Evolutionary conservation across 1,284 basidiomycete species (phyloP).

Genomic region (Papiliotrema terrestris): DNA sequence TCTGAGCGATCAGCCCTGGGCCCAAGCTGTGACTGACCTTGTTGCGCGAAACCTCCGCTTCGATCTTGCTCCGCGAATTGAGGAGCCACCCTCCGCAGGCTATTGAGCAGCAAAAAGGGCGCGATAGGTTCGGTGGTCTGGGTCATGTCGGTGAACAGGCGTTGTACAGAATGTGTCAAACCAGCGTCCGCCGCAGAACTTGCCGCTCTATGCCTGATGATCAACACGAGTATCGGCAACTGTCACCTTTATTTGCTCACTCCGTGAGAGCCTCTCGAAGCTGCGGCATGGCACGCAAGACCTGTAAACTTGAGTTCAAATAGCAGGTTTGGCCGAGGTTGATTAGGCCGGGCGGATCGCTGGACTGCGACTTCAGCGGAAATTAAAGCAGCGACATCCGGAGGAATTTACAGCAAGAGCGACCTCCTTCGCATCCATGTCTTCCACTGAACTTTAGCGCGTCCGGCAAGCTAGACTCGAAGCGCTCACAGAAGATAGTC

Average conservation of each 20-base stretch:
- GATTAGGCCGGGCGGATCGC: constrained; percentile 46
- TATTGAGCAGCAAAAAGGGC: constrained; percentile 67
- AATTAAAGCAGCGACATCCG: constrained; percentile 13
- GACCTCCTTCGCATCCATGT: constrained; percentile 78
- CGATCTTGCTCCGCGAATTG: constrained; percentile 81
- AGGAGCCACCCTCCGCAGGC: constrained; percentile 75
- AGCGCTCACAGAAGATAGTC: constrained; percentile 60
- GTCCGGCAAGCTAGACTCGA: not conserved
- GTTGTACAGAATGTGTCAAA: constrained; percentile 60
- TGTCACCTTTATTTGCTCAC: constrained; percentile 48
- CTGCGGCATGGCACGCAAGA: constrained; percentile 84
- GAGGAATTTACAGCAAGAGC: constrained; percentile 64
- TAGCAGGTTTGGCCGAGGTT: constrained; percentile 56
- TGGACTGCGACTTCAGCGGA: constrained; percentile 67
- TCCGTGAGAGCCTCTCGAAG: constrained; percentile 65
- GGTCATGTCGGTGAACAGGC: constrained; percentile 69
- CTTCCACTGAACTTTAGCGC: constrained; percentile 51
- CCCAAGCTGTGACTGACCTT: constrained; percentile 56
- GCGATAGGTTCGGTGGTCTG: constrained; percentile 73
- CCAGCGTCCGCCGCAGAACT: constrained; percentile 42
- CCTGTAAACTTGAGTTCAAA: constrained; percentile 93
- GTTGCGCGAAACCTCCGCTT: constrained; percentile 71
- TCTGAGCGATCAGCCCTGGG: constrained; percentile 54
- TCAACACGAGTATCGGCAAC: not conserved
- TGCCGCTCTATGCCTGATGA: not conserved